phyloP scores from a whole-genome alignment of 345 rosid species.

The Physaria fendleri region DNA sequence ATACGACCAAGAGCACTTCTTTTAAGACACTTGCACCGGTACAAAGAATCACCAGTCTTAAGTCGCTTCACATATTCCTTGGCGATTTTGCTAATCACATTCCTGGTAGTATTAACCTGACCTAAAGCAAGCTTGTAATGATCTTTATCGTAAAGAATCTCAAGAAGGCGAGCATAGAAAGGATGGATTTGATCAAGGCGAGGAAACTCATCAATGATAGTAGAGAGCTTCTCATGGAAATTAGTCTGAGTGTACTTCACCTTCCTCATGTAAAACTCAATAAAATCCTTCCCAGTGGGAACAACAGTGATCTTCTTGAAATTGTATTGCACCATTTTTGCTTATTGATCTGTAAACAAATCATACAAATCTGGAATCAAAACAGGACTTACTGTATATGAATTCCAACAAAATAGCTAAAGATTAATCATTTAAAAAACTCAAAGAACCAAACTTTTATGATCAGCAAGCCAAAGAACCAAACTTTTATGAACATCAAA shows the following conservation, averaged over 20 bases:
- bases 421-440: too few relatives aligned
- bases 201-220: too few relatives aligned
- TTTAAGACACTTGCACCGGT: constrained; percentile 47
- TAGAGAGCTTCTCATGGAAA: constrained; percentile 48
- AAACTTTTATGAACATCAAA: too few relatives aligned
- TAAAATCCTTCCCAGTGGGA: constrained; percentile 48
- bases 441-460: too few relatives aligned
- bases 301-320: constrained; percentile 62
- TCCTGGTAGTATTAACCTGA: constrained; percentile 48
- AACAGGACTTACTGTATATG: too few relatives aligned
- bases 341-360: too few relatives aligned
- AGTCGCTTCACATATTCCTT: constrained; percentile 49
- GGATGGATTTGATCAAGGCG: too few relatives aligned
- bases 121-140: constrained; percentile 62
- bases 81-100: constrained; percentile 43
- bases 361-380: too few relatives aligned
- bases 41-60: constrained; percentile 51
- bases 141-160: constrained; percentile 56
- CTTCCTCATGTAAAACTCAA: constrained; percentile 57
- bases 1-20: constrained; percentile 64
- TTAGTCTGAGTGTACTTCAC: constrained; percentile 51
- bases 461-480: too few relatives aligned
- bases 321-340: constrained; percentile 57
- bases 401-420: too few relatives aligned
- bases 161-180: too few relatives aligned